These are phyloP conservation scores for Ceratocystis eucalypticola DNA, from an alignment of 2,329 filamentous ascomycete species.

Conservation along the genomic window DNA sequence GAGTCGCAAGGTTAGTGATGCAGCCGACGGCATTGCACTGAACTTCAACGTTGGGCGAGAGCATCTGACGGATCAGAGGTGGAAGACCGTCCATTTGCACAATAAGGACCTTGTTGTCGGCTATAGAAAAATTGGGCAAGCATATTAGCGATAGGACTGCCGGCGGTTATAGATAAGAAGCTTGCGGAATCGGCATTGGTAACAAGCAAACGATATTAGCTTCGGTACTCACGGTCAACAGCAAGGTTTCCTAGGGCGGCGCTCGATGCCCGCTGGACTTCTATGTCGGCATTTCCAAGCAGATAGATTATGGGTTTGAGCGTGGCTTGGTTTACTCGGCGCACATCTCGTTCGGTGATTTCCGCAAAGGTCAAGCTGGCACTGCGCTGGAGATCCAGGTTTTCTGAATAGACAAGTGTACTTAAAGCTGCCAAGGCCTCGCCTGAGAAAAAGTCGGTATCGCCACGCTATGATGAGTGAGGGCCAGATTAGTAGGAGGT, in stretches of 20 bases:
- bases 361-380: constrained; percentile 97
- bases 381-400: constrained; percentile 93
- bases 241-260: constrained; percentile 91
- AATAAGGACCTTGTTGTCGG: constrained; percentile 95
- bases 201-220: not conserved
- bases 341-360: constrained; percentile 96
- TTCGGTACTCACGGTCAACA: constrained; percentile 65
- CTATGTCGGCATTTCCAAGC: constrained; percentile 86
- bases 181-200: too few species aligned
- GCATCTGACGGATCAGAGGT: constrained; percentile 94
- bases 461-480: constrained; percentile 52
- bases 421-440: constrained; percentile 87
- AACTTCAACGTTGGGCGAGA: constrained; percentile 92
- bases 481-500: too few species aligned
- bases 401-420: constrained; percentile 95
- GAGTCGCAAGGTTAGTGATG: constrained; percentile 94
- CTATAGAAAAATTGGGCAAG: constrained; percentile 33
- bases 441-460: constrained; percentile 97
- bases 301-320: constrained; percentile 92
- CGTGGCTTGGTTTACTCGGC: constrained; percentile 87
- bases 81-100: constrained; percentile 81
- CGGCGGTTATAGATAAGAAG: too few species aligned
- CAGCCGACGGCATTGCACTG: constrained; percentile 98
- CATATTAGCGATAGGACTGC: constrained; percentile 29
- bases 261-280: constrained; percentile 92